phyloP scores from a whole-genome alignment of 148 eudicot genomes.

The Silene latifolia region DNA sequence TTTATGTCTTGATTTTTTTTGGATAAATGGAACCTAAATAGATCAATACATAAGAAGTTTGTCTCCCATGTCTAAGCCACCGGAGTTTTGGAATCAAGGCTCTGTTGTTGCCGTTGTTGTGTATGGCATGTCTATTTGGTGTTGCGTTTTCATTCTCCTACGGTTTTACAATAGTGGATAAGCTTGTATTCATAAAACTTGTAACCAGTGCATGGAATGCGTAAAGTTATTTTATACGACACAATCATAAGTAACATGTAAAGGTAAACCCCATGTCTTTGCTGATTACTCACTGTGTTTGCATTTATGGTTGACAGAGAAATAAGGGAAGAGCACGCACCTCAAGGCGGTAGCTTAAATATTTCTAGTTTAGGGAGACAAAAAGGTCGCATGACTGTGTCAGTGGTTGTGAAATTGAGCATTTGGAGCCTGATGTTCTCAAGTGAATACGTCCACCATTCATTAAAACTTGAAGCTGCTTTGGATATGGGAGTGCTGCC shows the following conservation, averaged over 20 bases:
- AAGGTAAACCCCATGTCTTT: no score
- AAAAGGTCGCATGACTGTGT: neutral
- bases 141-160: neutral
- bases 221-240: no score
- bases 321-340: slow-evolving; percentile 32
- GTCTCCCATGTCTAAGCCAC: neutral
- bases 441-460: neutral
- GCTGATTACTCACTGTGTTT: neutral
- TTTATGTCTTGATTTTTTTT: neutral
- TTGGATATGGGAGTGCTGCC: neutral
- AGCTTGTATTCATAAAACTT: neutral
- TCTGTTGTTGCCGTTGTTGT: neutral
- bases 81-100: neutral
- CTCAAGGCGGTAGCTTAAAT: slow-evolving; percentile 15
- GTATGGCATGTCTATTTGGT: neutral
- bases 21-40: neutral
- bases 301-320: slow-evolving; percentile 27
- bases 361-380: slow-evolving; percentile 4
- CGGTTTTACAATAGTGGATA: neutral
- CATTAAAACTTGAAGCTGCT: slow-evolving; percentile 2
- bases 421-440: slow-evolving; percentile 9
- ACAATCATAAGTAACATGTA: no score
- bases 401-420: neutral
- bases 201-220: neutral
- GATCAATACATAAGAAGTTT: neutral